Percentiles rank a stretch among this genome's conserved stretches.
Conservation (phyloP, 2,329 filamentous ascomycete genomes). For the Microsporum canis region DNA sequence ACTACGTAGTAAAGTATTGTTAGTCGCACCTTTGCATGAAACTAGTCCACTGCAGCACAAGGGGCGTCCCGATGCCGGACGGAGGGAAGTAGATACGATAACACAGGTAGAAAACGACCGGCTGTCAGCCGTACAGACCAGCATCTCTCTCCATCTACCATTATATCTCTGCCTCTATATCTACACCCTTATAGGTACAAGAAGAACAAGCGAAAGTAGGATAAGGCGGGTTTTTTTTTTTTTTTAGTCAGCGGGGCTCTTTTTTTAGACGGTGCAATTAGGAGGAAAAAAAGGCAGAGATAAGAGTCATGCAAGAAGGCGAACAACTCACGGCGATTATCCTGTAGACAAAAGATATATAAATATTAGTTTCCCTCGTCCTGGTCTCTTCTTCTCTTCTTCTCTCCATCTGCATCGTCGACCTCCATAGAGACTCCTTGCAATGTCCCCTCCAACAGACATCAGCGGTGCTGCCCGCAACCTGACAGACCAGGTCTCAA, state of each 20-base stretch:
- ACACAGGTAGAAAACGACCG: neutral
- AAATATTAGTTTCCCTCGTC: neutral
- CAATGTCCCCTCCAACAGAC: slow-evolving; percentile 27
- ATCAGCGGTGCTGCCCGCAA: slow-evolving; percentile 20
- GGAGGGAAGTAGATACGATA: neutral
- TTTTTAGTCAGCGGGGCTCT: neutral
- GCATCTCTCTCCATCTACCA: neutral
- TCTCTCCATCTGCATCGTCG: slow-evolving; percentile 4
- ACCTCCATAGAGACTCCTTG: slow-evolving; percentile 1
- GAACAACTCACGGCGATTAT: neutral
- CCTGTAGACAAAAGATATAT: neutral
- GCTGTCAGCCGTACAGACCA: neutral
- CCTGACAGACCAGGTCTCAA: slow-evolving; percentile 37
- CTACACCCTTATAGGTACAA: neutral
- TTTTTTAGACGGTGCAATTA: neutral
- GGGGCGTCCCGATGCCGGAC: neutral
- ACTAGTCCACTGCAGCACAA: neutral
- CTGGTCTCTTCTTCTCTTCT: neutral
- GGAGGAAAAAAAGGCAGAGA: neutral
- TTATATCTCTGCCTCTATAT: too few relatives aligned
- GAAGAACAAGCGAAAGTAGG: neutral
- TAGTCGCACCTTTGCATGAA: neutral
- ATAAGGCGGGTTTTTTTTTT: neutral
- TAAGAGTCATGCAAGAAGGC: neutral
- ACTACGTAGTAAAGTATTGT: neutral